Conservation (phyloP, 345 rosid genomes). For the Populus euphratica region DNA sequence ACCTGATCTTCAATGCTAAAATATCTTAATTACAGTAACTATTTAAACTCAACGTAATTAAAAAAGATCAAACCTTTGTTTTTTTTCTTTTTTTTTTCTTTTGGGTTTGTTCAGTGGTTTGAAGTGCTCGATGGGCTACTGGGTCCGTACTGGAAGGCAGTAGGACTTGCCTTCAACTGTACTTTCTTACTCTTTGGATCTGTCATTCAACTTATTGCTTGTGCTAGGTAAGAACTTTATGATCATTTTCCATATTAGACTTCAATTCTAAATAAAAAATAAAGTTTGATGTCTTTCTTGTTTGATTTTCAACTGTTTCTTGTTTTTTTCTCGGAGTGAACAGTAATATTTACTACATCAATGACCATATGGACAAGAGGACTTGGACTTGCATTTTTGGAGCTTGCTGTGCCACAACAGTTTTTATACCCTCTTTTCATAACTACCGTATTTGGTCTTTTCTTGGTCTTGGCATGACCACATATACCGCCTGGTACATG, state of each 20-base stretch:
- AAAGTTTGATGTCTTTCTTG: conserved; percentile 1
- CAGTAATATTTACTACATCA: conserved; percentile 98
- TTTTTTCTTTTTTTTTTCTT: background rate
- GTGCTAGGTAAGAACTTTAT: conserved; percentile 58
- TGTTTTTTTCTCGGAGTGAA: background rate
- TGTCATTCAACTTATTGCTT: conserved; percentile 95
- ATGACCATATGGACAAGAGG: conserved; percentile 91
- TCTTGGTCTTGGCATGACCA: conserved; percentile 97
- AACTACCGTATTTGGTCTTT: conserved; percentile 99
- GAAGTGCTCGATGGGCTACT: conserved; percentile 94
- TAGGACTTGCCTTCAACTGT: conserved; percentile 95
- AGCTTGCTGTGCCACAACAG: conserved; percentile 99
- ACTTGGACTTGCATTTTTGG: conserved; percentile 99
- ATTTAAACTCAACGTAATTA: background rate
- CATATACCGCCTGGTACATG: conserved; percentile 99
- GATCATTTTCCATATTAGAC: background rate
- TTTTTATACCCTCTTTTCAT: conserved; percentile 95
- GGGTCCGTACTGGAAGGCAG: conserved; percentile 95
- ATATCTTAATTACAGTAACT: background rate
- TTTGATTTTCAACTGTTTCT: background rate
- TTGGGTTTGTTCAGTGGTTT: conserved; percentile 63
- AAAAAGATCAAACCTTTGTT: background rate
- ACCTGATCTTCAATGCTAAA: conserved; percentile 16
- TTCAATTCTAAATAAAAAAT: background rate
- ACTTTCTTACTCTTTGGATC: conserved; percentile 96